Evolutionary conservation across 495 filamentous ascomycete species (phyloP), one percentile per base, ranked within the genome.

Genomic region (Penicillium subrubescens): DNA sequence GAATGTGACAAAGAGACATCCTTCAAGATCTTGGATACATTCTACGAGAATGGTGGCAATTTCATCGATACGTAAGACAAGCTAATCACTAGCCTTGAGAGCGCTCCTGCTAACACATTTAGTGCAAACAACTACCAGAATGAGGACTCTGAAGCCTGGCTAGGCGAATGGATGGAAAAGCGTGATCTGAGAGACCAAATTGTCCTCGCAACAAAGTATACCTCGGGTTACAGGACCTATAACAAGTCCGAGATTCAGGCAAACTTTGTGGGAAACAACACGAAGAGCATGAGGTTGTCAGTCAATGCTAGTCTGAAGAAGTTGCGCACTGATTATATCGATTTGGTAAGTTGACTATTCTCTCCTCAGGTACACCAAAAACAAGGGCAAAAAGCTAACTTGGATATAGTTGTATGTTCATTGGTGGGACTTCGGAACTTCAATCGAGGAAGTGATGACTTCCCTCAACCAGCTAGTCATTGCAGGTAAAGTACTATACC

Each of bases 161-260:
- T 94, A 55, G 90, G 91, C 19, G 63, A 69, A 41, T 69, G 67
- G 67, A 66, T 66, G 59, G 48, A 60, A 21, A 7, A 48, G 14
- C 67, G 67, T 21, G 41, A 57, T 19, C 57, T 66, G 6, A 56
- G 67, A 14, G 67, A 69, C 35, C 37, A 62, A 15, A 39, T 69
- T 6, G 67, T 69, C 0, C 31, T 94, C 57, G 89, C 90, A 0
- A 93, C 90, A 43, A 94, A 92, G 69, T 94, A 83, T 75, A 88
- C 86, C 12, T 84, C 82, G 21, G 62, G 33, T 12, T 71, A 60
- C 27, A 48, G 63, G n/a, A 23, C 69, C 0, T 71, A 65, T 15
- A 74, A 78, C 48, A 63, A 57, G 8, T 57, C 46, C 34, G 74
- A 62, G 29, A 66, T 84, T 64, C 77, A 81, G 50, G 82, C 83